Base-by-base conservation (phyloP, 805 yeast species). In the Suhomyces prunicola region DNA sequence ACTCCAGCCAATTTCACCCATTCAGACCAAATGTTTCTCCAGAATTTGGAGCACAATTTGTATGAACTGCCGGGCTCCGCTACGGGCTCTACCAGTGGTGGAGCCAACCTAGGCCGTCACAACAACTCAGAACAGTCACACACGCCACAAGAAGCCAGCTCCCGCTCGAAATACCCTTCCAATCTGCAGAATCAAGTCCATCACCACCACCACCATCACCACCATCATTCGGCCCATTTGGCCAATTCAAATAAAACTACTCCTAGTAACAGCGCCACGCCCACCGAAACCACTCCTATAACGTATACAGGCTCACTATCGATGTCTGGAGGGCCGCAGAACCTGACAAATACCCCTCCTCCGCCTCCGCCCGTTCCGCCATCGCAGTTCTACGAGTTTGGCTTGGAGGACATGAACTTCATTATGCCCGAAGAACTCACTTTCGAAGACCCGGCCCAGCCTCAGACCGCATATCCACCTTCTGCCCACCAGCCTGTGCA, bases 351-450 rank as follows among this genome's bases (percentile, higher is more conserved):
- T 10, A 39, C 42, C 6, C 46, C 41, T 15, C 31, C 44, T 9
- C 41, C 51, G 5, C 44, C 49, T 26, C 36, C 47, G 6, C 47
- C 47, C 1, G 46, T 19, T 2, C 50, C 50, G 8, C 50, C 50
- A 2, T 40, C 50, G 3, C 52, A 44, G 8, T 47, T 44, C 39
- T 64, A 61, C 52, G 69, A 66, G 41, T 64, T 64, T 48, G 62
- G 61, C 17, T 51, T 66, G 17, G 69, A 65, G 36, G 57, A 61
- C 49, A 60, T 66, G 40, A 56, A 60, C 51, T 67, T 67, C 41
- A 64, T 67, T 44, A 56, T 64, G 9, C 64, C 98, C 1, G 60
- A 57, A 23, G 56, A 52, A 12, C 51, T 55, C 45, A 47, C 50
- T 48, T 55, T 55, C 24, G 60, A 55, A 47, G 49, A 53, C 26